Evolutionary conservation across 805 yeast species (phyloP), one percentile per base, ranked within the genome.

Genomic region (Candida lessepsii): DNA sequence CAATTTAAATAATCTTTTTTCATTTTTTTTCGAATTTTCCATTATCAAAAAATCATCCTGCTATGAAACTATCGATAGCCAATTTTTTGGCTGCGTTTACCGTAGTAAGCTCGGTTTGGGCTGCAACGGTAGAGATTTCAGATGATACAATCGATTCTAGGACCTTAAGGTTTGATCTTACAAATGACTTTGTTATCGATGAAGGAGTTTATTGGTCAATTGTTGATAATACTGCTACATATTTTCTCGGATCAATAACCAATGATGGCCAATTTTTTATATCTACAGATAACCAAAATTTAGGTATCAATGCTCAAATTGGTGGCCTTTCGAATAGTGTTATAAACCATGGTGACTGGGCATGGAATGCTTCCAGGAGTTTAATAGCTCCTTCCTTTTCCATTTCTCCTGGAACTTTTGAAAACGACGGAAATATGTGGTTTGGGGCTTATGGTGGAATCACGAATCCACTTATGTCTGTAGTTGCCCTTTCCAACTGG

Each of bases 201-300:
- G 26, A 48, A 2, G 59, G 55, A 23, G 61, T 47, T 3, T 54
- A 48, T 35, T 60, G 56, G 51, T 57, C 65, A 11, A 56, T 60
- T 21, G 47, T 58, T 27, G 47, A 56, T 35, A 54, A 52, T 33
- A 45, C 53, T 5, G 8, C 42, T 8, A 29, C 49, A 7, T 11
- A 36, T 14, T 39, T 53, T 20, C 16, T 32, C 13, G 56, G 57
- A 16, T 18, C 42, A n/a, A 20, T 50, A 15, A 40, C 30, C 24
- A 43, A 42, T 21, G 37, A 51, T 17, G 56, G 52, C 20, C 49
- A 41, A 6, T 47, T 53, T 20, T 40, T 13, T 16, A 18, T 39
- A 15, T 33, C 38, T 5, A 19, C 28, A 14, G 41, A 39, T 20
- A 16, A 29, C 13, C 9, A 14, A 14, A 10, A n/a, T 15, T 37